phyloP scores from a whole-genome alignment of 2,329 filamentous ascomycete genomes.

The Talaromyces rugulosus region DNA sequence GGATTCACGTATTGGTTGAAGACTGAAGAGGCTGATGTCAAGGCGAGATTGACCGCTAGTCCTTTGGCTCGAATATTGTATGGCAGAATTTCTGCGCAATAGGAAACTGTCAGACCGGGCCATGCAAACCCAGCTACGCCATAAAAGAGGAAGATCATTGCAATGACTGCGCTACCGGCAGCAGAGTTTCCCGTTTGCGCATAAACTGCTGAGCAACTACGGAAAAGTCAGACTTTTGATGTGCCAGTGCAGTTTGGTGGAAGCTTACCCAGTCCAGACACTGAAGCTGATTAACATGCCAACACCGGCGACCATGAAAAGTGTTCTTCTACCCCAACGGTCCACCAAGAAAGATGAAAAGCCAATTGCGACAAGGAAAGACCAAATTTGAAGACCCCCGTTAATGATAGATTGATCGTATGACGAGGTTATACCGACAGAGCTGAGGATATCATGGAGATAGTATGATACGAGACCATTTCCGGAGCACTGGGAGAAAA shows the following conservation, averaged over 20 bases:
- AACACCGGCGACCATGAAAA: conserved; percentile 47
- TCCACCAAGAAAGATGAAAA: conserved; percentile 54
- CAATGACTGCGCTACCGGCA: conserved; percentile 15
- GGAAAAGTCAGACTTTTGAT: not conserved
- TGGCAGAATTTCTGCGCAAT: conserved; percentile 29
- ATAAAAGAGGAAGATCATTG: conserved; percentile 18
- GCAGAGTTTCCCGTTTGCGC: conserved; percentile 12
- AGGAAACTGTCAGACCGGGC: conserved; percentile 24
- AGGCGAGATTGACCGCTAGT: conserved; percentile 12
- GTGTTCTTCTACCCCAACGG: conserved; percentile 52
- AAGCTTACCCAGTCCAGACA: conserved; percentile 14
- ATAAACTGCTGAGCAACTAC: conserved; percentile 20
- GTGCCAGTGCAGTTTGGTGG: not conserved
- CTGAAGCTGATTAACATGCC: conserved; percentile 26
- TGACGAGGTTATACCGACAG: conserved; percentile 52
- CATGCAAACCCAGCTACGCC: conserved; percentile 26
- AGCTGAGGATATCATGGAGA: conserved; percentile 58
- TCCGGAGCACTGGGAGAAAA: conserved; percentile 59
- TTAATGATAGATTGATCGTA: conserved; percentile 39
- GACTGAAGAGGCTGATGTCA: conserved; percentile 20
- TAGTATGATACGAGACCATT: conserved; percentile 67
- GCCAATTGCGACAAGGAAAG: conserved; percentile 55
- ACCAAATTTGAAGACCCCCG: conserved; percentile 37
- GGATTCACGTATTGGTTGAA: conserved; percentile 46
- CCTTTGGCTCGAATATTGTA: conserved; percentile 35